Base-by-base conservation (phyloP, 768 basidiomycete species). In the Basidioascus undulatus region DNA sequence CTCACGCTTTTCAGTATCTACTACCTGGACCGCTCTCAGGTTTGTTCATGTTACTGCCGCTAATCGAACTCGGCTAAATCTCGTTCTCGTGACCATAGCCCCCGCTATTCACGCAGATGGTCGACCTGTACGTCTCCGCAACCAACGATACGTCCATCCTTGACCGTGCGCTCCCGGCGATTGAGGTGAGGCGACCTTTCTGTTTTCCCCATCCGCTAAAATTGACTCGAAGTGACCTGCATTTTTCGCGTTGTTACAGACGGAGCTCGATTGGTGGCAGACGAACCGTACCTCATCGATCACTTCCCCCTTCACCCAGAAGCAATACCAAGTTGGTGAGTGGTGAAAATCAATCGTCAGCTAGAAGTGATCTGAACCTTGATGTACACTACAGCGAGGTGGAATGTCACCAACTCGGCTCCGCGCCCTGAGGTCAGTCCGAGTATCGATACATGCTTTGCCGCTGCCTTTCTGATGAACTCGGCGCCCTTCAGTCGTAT, bases 11-110 rank as follows among this genome's bases (percentile, higher is more conserved):
- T 8, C 41, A 49, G 55, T 28, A 82, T 79, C 38, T 92, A 92
- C 52, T 92, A 89, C 58, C 57, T 89, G 47, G 68, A 87, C 51
- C 71, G 87, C 43, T 87, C 82, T n/a, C 83, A 89, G 52, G 24
- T 89, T 89, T 60, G 71, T 78, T 41, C 74, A 74, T 51, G 78
- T 76, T 43, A 41, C 65, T 52, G 4, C 11, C 26, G 31, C n/a
- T n/a, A n/a, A n/a, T n/a, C n/a, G n/a, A n/a, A n/a, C 13, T 34
- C 1, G 5, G 32, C 36, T 23, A 16, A 8, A 23, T 35, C 18
- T 33, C 5, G 7, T 6, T 18, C 4, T 26, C 36, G 13, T 32
- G 16, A 20, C 15, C 21, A n/a, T 28, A 15, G 27, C 40, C 37
- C 16, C 45, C 44, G 24, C 32, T 45, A 13, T 37, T 40, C 43